A percentile compares a stretch with the other conserved stretches of the same genome.
phyloP scores from a whole-genome alignment of 2,329 filamentous ascomycete species.

The Penicillium freii region DNA sequence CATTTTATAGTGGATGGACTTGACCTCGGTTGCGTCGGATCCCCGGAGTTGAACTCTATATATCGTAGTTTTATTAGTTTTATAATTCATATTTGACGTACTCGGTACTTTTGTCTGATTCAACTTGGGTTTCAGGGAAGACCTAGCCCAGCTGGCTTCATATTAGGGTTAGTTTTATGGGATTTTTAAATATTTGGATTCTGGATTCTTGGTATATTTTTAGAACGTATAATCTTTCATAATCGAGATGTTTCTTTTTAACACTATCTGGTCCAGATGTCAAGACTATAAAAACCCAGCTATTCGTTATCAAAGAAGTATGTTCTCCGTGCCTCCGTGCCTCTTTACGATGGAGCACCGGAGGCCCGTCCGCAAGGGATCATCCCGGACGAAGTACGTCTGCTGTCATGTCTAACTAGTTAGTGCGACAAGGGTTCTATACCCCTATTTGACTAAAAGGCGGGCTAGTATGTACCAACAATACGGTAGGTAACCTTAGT shows the following conservation, averaged over 20 bases:
- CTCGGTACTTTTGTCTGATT: neutral
- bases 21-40: too few species aligned
- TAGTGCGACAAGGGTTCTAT: neutral
- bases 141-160: too few species aligned
- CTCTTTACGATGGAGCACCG: conserved; percentile 10
- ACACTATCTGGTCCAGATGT: neutral
- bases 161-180: too few species aligned
- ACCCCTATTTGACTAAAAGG: neutral
- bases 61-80: too few species aligned
- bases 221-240: too few species aligned
- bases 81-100: neutral
- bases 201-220: too few species aligned
- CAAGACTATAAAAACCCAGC: neutral
- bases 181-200: too few species aligned
- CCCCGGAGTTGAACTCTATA: neutral
- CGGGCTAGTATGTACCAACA: neutral
- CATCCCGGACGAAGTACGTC: neutral
- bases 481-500: neutral
- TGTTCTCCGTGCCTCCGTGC: neutral
- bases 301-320: neutral
- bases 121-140: neutral
- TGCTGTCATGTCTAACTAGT: neutral
- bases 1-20: too few species aligned
- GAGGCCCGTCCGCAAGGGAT: neutral
- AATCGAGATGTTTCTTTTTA: too few species aligned